Base-by-base conservation (phyloP, 495 filamentous ascomycete species). In the Aspergillus carlsbadensis region DNA sequence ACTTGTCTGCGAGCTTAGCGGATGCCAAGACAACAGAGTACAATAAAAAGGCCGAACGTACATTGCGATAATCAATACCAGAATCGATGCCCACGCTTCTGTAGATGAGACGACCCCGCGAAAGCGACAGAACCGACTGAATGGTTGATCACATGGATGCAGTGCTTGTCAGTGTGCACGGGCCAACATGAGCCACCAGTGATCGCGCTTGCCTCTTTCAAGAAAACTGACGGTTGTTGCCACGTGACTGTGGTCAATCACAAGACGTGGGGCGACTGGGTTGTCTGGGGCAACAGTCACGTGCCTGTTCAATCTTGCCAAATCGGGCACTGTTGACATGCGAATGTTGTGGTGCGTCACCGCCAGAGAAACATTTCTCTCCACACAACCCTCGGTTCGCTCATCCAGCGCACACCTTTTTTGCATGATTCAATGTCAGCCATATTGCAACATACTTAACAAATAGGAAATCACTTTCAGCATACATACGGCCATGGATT, bases 271-370 rank as follows among this genome's bases (percentile, higher is more conserved):
- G 20, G 44, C 53, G 56, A 54, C 18, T 10, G 21, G 24, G 57
- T 69, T 65, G 71, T 66, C 68, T 64, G 60, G 59, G 68, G 70
- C 68, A 73, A 76, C 73, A 20, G 49, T 70, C 73, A 76, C 65
- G 24, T 74, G 72, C 70, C 40, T 10, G 37, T 55, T 34, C 58
- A 66, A 22, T 17, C 62, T 65, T 63, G 65, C 70, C 72, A 71
- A 57, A 66, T 46, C 24, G 24, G 54, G 44, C 44, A 54, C 17
- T 43, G 54, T 52, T 51, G 43, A 34, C 42, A 39, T 15, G 37
- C 46, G 50, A 44, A 63, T 66, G 65, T 50, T 39, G 34, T 39
- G 64, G 61, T 72, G 65, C 68, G 66, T 71, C 70, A 75, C 68
- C 61, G 52, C 53, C n/a, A 50, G 59, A 55, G 48, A 42, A 61